Evolutionary conservation across 805 yeast genomes (phyloP).

Genomic region (Metschnikowia sp.): DNA sequence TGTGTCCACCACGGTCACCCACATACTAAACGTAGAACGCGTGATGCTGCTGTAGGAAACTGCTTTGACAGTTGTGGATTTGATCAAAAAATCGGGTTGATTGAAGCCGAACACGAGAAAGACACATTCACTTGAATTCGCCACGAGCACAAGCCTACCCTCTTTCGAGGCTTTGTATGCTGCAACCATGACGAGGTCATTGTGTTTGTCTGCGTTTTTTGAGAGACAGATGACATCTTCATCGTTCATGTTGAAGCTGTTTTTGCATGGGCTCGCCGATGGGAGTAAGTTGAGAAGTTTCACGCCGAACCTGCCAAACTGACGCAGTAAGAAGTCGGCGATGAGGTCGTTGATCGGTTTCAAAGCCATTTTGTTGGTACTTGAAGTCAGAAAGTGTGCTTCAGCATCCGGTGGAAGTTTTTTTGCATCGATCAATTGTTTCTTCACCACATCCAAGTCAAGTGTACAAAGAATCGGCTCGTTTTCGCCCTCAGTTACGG

Average conservation of each 20-base stretch:
- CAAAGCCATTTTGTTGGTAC: constrained; percentile 21
- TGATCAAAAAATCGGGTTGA: constrained; percentile 63
- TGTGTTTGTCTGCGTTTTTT: constrained; percentile 18
- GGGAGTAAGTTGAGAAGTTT: constrained; percentile 41
- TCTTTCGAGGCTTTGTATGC: constrained; percentile 79
- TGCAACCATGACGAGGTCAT: constrained; percentile 43
- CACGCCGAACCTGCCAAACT: constrained; percentile 49
- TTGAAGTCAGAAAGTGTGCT: constrained; percentile 23
- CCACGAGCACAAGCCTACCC: constrained; percentile 63
- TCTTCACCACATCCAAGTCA: constrained; percentile 39
- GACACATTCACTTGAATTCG: constrained; percentile 35
- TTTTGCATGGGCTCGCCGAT: constrained; percentile 25
- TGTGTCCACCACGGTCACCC: constrained; percentile 41
- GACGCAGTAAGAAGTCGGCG: constrained; percentile 42
- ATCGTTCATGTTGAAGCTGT: constrained; percentile 29
- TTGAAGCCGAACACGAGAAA: constrained; percentile 74
- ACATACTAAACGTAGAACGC: constrained; percentile 68
- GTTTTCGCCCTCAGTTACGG: constrained; percentile 30
- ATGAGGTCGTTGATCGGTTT: constrained; percentile 37
- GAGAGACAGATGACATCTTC: constrained; percentile 36
- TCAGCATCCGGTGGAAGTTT: constrained; percentile 35
- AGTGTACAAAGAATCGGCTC: constrained; percentile 54
- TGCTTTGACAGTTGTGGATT: constrained; percentile 56
- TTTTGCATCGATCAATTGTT: constrained; percentile 35
- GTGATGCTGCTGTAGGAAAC: constrained; percentile 79